Conservation (phyloP, 2,329 filamentous ascomycete genomes). For the Aspergillus viridinutans region DNA sequence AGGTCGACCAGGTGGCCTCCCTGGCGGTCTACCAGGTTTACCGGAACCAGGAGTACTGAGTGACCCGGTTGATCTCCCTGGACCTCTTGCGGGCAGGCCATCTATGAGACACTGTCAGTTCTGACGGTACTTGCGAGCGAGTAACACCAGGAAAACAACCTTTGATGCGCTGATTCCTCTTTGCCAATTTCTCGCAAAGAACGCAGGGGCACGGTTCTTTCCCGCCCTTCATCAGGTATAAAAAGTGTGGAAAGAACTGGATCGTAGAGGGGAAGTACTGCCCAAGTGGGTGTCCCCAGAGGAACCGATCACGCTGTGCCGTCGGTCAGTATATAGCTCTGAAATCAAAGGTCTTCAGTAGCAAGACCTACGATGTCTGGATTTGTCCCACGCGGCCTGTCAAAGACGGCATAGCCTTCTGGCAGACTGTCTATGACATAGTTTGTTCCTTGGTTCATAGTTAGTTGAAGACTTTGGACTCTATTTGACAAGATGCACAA, state of each 20-base stretch:
- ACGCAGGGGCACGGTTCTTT: conserved; percentile 48
- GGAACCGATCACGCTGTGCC: conserved; percentile 48
- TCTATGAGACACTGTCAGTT: conserved; percentile 2
- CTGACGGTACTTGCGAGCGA: background rate
- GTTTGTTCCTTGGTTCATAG: conserved; percentile 29
- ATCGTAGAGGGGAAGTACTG: conserved; percentile 51
- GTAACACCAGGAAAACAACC: background rate
- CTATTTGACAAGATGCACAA: background rate
- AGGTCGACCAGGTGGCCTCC: conserved; percentile 10
- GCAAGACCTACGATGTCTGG: conserved; percentile 27
- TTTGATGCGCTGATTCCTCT: conserved; percentile 10
- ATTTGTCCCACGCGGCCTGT: conserved; percentile 43
- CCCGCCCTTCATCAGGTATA: conserved; percentile 50
- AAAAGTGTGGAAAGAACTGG: conserved; percentile 56
- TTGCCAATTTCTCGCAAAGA: conserved; percentile 36
- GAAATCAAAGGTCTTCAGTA: background rate
- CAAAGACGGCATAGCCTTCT: conserved; percentile 50
- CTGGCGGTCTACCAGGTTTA: conserved; percentile 3
- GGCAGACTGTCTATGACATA: conserved; percentile 54
- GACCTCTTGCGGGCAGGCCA: conserved; percentile 2
- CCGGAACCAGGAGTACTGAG: background rate
- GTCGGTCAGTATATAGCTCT: background rate
- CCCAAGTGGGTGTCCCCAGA: conserved; percentile 54
- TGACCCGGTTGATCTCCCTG: conserved; percentile 6
- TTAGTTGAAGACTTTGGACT: background rate